Evolutionary conservation across 1,284 basidiomycete species (phyloP).

Genomic region (Sporisorium sorghi): DNA sequence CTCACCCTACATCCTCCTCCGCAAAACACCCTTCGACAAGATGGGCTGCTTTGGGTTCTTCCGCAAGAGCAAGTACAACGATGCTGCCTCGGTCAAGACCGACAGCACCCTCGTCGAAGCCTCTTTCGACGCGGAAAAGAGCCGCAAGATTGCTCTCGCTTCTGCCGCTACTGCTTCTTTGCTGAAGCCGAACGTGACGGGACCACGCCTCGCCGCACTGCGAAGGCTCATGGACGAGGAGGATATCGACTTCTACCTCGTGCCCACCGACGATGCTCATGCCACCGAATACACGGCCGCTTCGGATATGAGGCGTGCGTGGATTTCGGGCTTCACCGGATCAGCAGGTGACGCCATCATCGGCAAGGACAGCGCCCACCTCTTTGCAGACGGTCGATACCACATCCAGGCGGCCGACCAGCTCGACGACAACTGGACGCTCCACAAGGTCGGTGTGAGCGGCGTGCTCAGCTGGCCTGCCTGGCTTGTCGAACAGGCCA

Average conservation of each 20-base stretch:
- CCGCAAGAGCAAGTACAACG: slow-evolving; percentile 19
- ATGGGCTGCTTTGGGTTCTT: slow-evolving; percentile 51
- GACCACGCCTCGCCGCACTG: slow-evolving; percentile 73
- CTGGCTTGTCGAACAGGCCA: slow-evolving; percentile 69
- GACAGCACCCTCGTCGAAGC: slow-evolving; percentile 42
- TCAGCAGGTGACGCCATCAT: slow-evolving; percentile 86
- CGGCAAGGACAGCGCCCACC: slow-evolving; percentile 72
- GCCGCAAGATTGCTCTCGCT: slow-evolving; percentile 11
- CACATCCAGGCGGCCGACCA: slow-evolving; percentile 85
- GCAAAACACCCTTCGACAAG: neutral
- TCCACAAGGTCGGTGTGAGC: slow-evolving; percentile 77
- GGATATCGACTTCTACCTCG: slow-evolving; percentile 70
- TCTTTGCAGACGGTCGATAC: slow-evolving; percentile 89
- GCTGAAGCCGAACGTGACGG: slow-evolving; percentile 39
- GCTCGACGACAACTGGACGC: slow-evolving; percentile 81
- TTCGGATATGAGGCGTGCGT: slow-evolving; percentile 84
- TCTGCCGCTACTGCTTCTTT: neutral
- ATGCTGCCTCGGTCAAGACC: slow-evolving; percentile 36
- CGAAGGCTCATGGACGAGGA: slow-evolving; percentile 54
- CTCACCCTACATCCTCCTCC: too few relatives aligned
- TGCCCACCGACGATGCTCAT: slow-evolving; percentile 89
- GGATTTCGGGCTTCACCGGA: slow-evolving; percentile 86
- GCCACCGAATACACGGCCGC: slow-evolving; percentile 86
- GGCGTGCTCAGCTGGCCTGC: slow-evolving; percentile 71
- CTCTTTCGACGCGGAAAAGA: slow-evolving; percentile 18